Evolutionary conservation across 1,284 basidiomycete species (phyloP), one percentile per base, ranked within the genome.

Genomic region (Trichosporon sp.): DNA sequence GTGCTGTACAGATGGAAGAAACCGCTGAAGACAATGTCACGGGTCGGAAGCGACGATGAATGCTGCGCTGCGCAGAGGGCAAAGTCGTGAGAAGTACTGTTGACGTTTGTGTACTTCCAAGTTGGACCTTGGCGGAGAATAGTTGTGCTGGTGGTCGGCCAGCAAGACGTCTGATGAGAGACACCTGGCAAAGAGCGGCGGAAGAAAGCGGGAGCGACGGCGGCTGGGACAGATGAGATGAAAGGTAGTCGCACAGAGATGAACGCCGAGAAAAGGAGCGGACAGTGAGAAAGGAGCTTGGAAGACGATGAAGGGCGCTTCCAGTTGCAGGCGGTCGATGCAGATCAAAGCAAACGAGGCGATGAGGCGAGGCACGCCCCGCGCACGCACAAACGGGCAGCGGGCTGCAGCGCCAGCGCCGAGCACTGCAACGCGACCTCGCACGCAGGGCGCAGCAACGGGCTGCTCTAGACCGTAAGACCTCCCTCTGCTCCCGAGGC

Each of bases 331-430:
- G 49, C 13, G 19, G 16, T 54, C 27, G 25, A 29, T 54, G 49
- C 27, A 29, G 49, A 54, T 54, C 49, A 54, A 29, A 54, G 49
- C 49, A 54, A 54, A 54, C 19, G 49, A 54, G 49, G 49, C 49
- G 49, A 54, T 54, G 49, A 54, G 16, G 25, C 31, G 49, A 54
- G 49, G 49, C 49, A 54, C 49, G 49, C 49, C 29, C 49, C 49
- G 49, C 49, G 49, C 49, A 27, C 16, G 49, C 49, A 27, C 16
- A 27, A 54, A 27, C 46, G 23, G 29, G 23, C 46, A 54, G 14
- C 11, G 8, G 23, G 23, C 23, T 8, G 25, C 25, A 2, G 13
- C 16, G 13, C 16, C 25, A n/a, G n/a, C 27, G 25, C 19, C 11
- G 25, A 46, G 49, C 25, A 31, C 19, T 27, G 49, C 49, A 54